Base-by-base conservation (phyloP, 1,284 basidiomycete species). In the Phylloporus sp. region DNA sequence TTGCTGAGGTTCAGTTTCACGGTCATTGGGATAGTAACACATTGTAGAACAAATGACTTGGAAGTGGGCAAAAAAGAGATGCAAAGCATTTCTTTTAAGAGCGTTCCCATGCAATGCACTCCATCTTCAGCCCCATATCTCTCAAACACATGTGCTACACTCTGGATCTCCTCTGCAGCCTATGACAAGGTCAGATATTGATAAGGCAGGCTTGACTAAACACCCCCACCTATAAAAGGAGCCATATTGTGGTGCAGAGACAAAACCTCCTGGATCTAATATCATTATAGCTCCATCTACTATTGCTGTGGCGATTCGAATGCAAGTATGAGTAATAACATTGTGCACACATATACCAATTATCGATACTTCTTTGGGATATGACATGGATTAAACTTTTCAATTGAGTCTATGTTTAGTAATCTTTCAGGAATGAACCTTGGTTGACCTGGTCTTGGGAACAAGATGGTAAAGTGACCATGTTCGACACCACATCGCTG, bases 401-500 rank as follows among this genome's bases (percentile, higher is more conserved):
- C 90, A 0, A 70, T 82, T 4, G 91, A 92, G 65, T 94, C 91
- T 0, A 73, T 84, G 42, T 77, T 82, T 68, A 94, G 91, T 62
- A 86, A 88, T 59, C 84, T 84, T 66, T 89, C 89, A 4, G 81
- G 79, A 4, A 76, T 80, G 65, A 81, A 83, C 15, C 73, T 92
- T 5, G 87, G 82, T 4, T 83, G 93, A 28, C 93, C 93, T 4
- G 92, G 89, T 3, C 76, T 95, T 4, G 93, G 94, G 0, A 93
- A 95, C 72, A 93, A 94, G 81, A 95, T 95, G 93, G n/a, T n/a
- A n/a, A n/a, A n/a, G n/a, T n/a, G n/a, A n/a, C n/a, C n/a, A n/a
- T n/a, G n/a, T n/a, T n/a, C n/a, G n/a, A n/a, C n/a, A n/a, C n/a
- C n/a, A n/a, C n/a, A n/a, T n/a, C n/a, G n/a, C n/a, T n/a, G n/a